Base-by-base conservation (phyloP, 2,329 filamentous ascomycete genomes). In the Colletotrichum sp. region DNA sequence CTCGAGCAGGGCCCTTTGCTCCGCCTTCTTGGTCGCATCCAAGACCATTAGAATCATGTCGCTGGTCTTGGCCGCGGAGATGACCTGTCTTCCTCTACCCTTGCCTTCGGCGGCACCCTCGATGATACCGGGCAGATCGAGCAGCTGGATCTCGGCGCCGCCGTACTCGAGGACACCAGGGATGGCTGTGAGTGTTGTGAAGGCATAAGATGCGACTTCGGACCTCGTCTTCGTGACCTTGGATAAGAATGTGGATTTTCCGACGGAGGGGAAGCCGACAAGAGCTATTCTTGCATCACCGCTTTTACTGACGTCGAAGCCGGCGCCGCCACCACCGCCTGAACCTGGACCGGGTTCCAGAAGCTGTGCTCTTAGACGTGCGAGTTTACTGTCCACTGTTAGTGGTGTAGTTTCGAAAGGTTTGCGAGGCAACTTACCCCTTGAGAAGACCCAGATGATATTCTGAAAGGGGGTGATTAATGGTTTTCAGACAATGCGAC, bases 161-260 rank as follows among this genome's bases (percentile, higher is more conserved):
- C 96, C 97, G 86, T 99, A 99, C 88, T 98, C 96, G 71, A 99
- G 91, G 52, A 99, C 98, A 80, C 97, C 97, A 2, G 97, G 97
- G 80, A 99, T 99, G 44, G 97, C 98, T 12, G 97, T 99, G 60
- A 99, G 89, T 2, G 97, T 99, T 13, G 97, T 99, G 91, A 99
- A 99, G 72, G 96, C 93, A 84, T 99, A 99, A 1, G 97, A 95
- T 1, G 97, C 97, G 32, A 98, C 96, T 84, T 98, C 96, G 67
- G 96, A 98, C 82, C 95, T 96, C 52, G 98, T 99, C 87, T 98
- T 99, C 66, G 97, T 99, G 84, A 99, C 98, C 83, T 99, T 98
- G 65, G 96, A 98, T n/a, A 99, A 85, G 83, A 99, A 99, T 0
- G 97, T 99, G 4, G 97, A 99, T 88, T 99, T 99, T 84, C 97